phyloP scores from a whole-genome alignment of 768 basidiomycete species.

The Pilatotrama ljubarskyi region DNA sequence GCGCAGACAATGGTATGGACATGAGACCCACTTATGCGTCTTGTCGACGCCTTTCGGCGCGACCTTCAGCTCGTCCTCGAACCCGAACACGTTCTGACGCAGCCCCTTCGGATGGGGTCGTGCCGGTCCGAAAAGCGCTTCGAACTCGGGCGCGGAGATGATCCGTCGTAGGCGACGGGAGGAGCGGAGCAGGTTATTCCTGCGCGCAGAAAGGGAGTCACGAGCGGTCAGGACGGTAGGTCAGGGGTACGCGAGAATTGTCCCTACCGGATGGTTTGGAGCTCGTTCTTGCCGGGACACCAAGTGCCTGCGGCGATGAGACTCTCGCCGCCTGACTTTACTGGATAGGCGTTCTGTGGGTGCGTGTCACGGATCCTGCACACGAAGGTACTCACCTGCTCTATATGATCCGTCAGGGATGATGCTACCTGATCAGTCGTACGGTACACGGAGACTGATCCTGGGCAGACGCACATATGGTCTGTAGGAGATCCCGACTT shows the following conservation, averaged over 20 bases:
- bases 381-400: not conserved
- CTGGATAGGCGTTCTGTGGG: conserved; percentile 35
- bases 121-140: conserved; percentile 73
- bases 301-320: conserved; percentile 79
- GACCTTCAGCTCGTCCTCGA: conserved; percentile 84
- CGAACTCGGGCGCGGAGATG: conserved; percentile 72
- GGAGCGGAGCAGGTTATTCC: conserved; percentile 63
- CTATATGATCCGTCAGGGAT: not conserved
- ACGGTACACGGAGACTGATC: no score
- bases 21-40: conserved; percentile 59
- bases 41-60: conserved; percentile 91
- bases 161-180: conserved; percentile 62
- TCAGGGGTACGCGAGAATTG: not conserved
- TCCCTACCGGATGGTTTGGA: conserved; percentile 64
- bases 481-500: conserved; percentile 39
- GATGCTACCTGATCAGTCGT: no score
- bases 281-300: conserved; percentile 78
- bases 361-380: no score
- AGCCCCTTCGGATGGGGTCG: conserved; percentile 59
- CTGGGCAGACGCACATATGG: conserved; percentile 51
- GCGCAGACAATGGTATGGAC: not conserved
- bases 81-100: conserved; percentile 79
- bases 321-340: conserved; percentile 65
- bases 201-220: conserved; percentile 24
- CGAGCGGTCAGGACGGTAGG: not conserved